These are phyloP conservation scores for Russula abietina DNA, from an alignment of 768 basidiomycete genomes.

Conservation along the genomic window DNA sequence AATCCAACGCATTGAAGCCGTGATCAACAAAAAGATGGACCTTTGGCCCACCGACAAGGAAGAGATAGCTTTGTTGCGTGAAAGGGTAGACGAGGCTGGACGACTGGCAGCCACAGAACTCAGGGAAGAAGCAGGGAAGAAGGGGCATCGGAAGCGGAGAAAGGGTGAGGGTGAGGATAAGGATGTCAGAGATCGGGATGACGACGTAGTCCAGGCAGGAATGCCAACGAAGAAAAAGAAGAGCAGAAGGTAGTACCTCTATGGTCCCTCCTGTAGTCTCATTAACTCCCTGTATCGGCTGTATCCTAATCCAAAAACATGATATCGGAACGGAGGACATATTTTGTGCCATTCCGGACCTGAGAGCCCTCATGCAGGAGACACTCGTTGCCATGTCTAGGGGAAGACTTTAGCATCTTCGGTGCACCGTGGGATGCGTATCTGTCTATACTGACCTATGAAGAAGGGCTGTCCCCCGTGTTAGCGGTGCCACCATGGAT, in stretches of 20 bases:
- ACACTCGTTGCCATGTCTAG: slow-evolving; percentile 66
- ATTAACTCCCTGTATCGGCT: background rate
- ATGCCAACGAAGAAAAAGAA: slow-evolving; percentile 67
- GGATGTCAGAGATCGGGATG: slow-evolving; percentile 86
- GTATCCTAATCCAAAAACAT: slow-evolving; percentile 49
- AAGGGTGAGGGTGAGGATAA: slow-evolving; percentile 43
- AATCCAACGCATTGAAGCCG: slow-evolving; percentile 88
- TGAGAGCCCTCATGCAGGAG: slow-evolving; percentile 65
- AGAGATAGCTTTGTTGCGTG: slow-evolving; percentile 79
- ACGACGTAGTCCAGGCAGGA: slow-evolving; percentile 88
- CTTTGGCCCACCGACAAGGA: slow-evolving; percentile 82
- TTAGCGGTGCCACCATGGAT: slow-evolving; percentile 47
- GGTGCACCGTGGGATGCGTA: background rate
- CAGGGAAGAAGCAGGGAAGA: slow-evolving; percentile 61
- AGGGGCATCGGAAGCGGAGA: slow-evolving; percentile 44
- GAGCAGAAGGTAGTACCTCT: slow-evolving; percentile 35
- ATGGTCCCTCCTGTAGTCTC: background rate
- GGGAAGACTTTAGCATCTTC: slow-evolving; percentile 5
- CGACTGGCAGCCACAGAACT: slow-evolving; percentile 72
- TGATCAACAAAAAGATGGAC: slow-evolving; percentile 89
- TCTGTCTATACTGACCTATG: slow-evolving; percentile 44
- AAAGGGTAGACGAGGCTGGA: slow-evolving; percentile 84
- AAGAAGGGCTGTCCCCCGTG: slow-evolving; percentile 57
- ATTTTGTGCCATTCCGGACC: slow-evolving; percentile 59
- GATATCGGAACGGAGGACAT: slow-evolving; percentile 64